Conservation (phyloP, 768 basidiomycete genomes). For the Leccinum pellstonianum region DNA sequence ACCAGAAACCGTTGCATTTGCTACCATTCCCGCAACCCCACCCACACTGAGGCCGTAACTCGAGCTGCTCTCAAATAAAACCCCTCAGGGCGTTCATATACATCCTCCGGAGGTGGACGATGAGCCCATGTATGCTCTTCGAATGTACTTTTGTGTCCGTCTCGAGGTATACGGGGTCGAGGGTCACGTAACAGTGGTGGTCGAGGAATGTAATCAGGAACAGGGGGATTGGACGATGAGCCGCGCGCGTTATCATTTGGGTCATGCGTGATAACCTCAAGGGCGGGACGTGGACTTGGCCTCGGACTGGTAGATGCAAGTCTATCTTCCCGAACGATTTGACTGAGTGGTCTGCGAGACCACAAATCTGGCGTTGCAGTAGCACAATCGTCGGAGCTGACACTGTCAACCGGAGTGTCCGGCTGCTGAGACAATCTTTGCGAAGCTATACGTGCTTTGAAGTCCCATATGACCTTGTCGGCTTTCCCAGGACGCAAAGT, state of each 20-base stretch:
- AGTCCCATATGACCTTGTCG: constrained; percentile 32
- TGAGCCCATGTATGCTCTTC: constrained; percentile 82
- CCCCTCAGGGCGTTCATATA: constrained; percentile 88
- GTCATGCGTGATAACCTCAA: constrained; percentile 32
- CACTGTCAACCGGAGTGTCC: constrained; percentile 21
- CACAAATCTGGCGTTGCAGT: constrained; percentile 31
- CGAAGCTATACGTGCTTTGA: constrained; percentile 21
- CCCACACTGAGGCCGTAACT: no score
- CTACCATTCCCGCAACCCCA: no score
- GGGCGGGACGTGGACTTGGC: constrained; percentile 27
- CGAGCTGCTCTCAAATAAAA: constrained; percentile 36
- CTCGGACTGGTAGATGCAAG: constrained; percentile 14
- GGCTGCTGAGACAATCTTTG: constrained; percentile 17
- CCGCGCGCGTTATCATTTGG: constrained; percentile 15
- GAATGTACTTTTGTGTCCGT: constrained; percentile 48
- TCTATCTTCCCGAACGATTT: constrained; percentile 24
- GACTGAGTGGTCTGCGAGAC: constrained; percentile 34
- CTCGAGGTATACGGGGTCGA: constrained; percentile 27
- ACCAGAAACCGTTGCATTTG: no score
- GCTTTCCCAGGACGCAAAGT: constrained; percentile 33
- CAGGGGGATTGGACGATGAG: constrained; percentile 21
- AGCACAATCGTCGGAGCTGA: constrained; percentile 28
- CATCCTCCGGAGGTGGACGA: constrained; percentile 88
- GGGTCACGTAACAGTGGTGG: constrained; percentile 14
- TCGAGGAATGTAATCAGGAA: constrained; percentile 17